Percentiles rank a stretch among this genome's conserved stretches.
Evolutionary conservation across 805 yeast species (phyloP).

Genomic region (Wickerhamiella qilinensis): DNA sequence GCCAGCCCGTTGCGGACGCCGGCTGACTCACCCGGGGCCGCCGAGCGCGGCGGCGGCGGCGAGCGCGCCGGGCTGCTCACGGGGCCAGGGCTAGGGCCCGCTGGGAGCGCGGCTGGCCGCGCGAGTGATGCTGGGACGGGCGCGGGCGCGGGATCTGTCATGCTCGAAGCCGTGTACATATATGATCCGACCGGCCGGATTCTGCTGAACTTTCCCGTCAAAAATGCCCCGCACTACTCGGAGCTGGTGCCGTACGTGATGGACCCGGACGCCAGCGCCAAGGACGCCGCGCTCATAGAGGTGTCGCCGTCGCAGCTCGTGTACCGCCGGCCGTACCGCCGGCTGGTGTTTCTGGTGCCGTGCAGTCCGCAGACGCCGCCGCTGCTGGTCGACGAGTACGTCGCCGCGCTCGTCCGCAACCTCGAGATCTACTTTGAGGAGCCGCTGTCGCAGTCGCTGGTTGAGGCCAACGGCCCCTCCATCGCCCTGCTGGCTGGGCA

Average conservation of each 20-base stretch:
- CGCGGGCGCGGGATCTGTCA: too few species aligned
- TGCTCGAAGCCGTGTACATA: slow-evolving; percentile 10
- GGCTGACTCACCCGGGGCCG: too few species aligned
- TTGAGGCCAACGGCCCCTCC: slow-evolving; percentile 57
- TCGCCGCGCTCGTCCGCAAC: slow-evolving; percentile 32
- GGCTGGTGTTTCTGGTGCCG: slow-evolving; percentile 17
- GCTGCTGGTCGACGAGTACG: slow-evolving; percentile 36
- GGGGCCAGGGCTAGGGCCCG: too few species aligned
- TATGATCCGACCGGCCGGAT: slow-evolving; percentile 6
- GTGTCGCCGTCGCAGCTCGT: slow-evolving; percentile 18
- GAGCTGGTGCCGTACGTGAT: not conserved
- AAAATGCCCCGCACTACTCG: slow-evolving; percentile 1
- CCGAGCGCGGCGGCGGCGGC: too few species aligned
- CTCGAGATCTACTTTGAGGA: slow-evolving; percentile 43
- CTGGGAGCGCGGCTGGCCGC: too few species aligned
- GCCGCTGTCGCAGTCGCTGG: slow-evolving; percentile 38
- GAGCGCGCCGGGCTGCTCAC: too few species aligned
- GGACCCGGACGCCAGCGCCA: not conserved
- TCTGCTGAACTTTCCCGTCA: slow-evolving; percentile 6
- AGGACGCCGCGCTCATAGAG: slow-evolving; percentile 9
- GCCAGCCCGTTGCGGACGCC: too few species aligned
- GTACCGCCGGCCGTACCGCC: slow-evolving; percentile 15
- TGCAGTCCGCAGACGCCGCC: slow-evolving; percentile 28
- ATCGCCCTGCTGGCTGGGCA: slow-evolving; percentile 57
- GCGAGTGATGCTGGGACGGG: too few species aligned